Evolutionary conservation across 1,139 yeast species (phyloP).

Genomic region (Taphrina wiesneri): DNA sequence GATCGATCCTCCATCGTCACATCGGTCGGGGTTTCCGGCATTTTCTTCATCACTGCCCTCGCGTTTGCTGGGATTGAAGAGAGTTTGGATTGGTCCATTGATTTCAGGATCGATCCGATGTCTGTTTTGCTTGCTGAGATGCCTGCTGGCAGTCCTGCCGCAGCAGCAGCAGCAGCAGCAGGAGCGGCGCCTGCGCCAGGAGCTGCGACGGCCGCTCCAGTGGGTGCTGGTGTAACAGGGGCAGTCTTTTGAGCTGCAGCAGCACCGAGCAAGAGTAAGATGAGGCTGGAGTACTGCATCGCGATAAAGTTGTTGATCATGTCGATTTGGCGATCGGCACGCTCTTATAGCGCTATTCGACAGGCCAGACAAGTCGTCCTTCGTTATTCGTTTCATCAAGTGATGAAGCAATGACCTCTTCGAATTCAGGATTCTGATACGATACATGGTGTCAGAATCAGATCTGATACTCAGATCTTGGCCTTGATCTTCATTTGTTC

Average conservation of each 20-base stretch:
- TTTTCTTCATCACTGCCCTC: conserved; percentile 31
- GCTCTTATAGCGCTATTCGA: too few species aligned
- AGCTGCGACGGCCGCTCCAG: not conserved
- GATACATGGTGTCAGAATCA: not conserved
- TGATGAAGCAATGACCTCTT: not conserved
- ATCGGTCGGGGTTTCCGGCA: conserved; percentile 19
- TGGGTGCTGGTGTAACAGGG: not conserved
- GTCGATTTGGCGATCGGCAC: not conserved
- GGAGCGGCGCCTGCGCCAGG: not conserved
- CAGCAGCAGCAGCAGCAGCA: not conserved
- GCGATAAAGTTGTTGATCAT: not conserved
- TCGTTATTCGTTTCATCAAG: not conserved
- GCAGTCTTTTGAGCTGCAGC: conserved; percentile 1
- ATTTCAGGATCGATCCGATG: conserved; percentile 21
- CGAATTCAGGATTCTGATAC: not conserved
- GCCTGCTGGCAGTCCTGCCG: conserved; percentile 1
- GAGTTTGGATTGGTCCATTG: conserved; percentile 31
- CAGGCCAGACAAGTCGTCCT: too few species aligned
- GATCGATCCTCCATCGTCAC: conserved; percentile 23
- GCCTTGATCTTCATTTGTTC: not conserved
- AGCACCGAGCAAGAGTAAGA: not conserved
- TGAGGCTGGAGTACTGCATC: conserved; percentile 4
- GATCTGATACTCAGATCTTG: not conserved
- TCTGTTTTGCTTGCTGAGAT: conserved; percentile 21
- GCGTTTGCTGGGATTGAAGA: conserved; percentile 16